Conservation (phyloP, 2,329 filamentous ascomycete genomes). For the Paracoccidioides lutzii region DNA sequence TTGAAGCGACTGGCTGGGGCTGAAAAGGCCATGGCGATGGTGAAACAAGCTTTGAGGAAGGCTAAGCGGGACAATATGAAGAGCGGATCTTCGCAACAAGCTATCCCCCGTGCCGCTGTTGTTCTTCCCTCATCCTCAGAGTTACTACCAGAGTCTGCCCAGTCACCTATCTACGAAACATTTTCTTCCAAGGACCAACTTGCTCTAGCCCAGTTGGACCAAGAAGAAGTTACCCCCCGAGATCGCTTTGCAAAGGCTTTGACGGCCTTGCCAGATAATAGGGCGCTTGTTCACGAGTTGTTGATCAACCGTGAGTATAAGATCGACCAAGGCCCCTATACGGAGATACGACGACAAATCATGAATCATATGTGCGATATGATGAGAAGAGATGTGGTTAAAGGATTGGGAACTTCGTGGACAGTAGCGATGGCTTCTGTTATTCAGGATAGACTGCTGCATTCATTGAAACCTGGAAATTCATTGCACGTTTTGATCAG, state of each 20-base stretch:
- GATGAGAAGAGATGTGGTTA: slow-evolving; percentile 46
- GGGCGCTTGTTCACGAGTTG: slow-evolving; percentile 50
- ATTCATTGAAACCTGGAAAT: slow-evolving; percentile 47
- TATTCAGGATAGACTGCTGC: slow-evolving; percentile 47
- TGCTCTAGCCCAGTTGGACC: slow-evolving; percentile 24
- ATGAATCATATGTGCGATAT: slow-evolving; percentile 47
- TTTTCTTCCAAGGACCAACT: slow-evolving; percentile 22
- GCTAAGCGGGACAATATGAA: slow-evolving; percentile 41
- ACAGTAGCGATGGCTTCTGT: slow-evolving; percentile 55
- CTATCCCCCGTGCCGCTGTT: slow-evolving; percentile 44
- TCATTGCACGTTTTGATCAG: slow-evolving; percentile 49
- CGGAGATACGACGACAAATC: slow-evolving; percentile 41
- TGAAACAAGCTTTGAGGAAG: slow-evolving; percentile 48
- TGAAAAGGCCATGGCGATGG: slow-evolving; percentile 46
- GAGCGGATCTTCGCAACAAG: slow-evolving; percentile 40
- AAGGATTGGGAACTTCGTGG: slow-evolving; percentile 45
- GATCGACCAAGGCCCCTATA: slow-evolving; percentile 40
- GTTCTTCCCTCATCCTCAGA: slow-evolving; percentile 22
- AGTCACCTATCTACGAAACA: slow-evolving; percentile 29
- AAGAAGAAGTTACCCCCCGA: slow-evolving; percentile 24
- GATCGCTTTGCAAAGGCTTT: slow-evolving; percentile 40
- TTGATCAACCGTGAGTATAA: slow-evolving; percentile 52
- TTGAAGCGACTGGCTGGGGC: slow-evolving; percentile 50
- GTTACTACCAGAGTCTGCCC: slow-evolving; percentile 24
- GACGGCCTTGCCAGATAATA: slow-evolving; percentile 48